Conservation (phyloP, 1,139 yeast genomes). For the Suhomyces bribrorum region DNA sequence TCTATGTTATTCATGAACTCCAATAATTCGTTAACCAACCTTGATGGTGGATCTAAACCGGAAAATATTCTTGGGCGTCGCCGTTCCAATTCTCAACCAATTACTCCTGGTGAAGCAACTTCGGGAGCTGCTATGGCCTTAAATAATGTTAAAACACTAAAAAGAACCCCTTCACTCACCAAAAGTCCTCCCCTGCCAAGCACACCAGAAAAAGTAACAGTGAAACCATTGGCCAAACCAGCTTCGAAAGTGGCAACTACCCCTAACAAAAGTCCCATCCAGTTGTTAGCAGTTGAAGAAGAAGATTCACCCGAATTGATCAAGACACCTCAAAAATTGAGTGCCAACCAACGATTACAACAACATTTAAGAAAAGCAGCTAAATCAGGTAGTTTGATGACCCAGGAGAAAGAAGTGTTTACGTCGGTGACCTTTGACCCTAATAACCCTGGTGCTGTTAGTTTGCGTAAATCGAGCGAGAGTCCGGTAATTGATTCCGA, state of each 20-base stretch:
- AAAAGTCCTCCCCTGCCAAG: slow-evolving; percentile 7
- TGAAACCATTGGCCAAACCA: background rate
- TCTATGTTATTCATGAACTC: slow-evolving; percentile 31
- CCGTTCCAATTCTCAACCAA: slow-evolving; percentile 45
- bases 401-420: slow-evolving; percentile 41
- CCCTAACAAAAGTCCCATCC: slow-evolving; percentile 17
- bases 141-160: slow-evolving; percentile 14
- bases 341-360: slow-evolving; percentile 45
- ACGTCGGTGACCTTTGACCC: slow-evolving; percentile 46
- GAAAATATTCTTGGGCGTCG: slow-evolving; percentile 26
- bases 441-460: slow-evolving; percentile 34
- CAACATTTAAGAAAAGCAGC: slow-evolving; percentile 44
- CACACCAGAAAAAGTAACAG: too few relatives aligned
- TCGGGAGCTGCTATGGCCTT: slow-evolving; percentile 43
- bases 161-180: slow-evolving; percentile 18
- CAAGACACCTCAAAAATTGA: slow-evolving; percentile 18
- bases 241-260: slow-evolving; percentile 7
- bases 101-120: slow-evolving; percentile 24
- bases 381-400: slow-evolving; percentile 39
- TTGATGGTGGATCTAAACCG: slow-evolving; percentile 11
- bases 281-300: slow-evolving; percentile 27
- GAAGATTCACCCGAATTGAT: slow-evolving; percentile 16
- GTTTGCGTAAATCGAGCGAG: slow-evolving; percentile 25
- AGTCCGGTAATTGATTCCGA: slow-evolving; percentile 5
- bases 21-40: slow-evolving; percentile 23